Conservation (phyloP, 495 filamentous ascomycete species). For the Evansstolkia leycettana region DNA sequence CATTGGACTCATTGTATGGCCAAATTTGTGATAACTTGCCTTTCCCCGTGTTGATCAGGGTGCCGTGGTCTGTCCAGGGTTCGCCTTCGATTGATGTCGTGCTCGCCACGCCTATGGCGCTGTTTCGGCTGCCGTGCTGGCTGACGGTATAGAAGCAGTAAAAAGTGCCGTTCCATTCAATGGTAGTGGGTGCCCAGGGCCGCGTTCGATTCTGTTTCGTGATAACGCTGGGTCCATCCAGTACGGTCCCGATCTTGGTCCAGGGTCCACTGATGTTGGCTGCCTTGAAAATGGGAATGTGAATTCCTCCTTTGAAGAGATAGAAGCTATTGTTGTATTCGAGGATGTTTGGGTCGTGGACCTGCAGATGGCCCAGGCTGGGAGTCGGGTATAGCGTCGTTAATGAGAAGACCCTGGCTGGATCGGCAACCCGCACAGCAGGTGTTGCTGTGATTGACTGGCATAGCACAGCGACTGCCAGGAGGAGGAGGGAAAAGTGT, state of each 20-base stretch:
- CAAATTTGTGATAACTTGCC: constrained; percentile 27
- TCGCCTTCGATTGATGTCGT: constrained; percentile 41
- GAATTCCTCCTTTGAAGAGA: constrained; percentile 24
- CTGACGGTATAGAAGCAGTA: constrained; percentile 65
- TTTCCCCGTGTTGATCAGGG: constrained; percentile 26
- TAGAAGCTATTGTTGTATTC: constrained; percentile 21
- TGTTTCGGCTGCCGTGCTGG: constrained; percentile 47
- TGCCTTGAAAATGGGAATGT: constrained; percentile 21
- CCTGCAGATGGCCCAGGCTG: constrained; percentile 21
- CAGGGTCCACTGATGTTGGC: constrained; percentile 27
- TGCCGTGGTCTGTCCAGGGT: constrained; percentile 42
- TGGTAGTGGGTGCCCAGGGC: constrained; percentile 53
- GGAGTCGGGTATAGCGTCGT: constrained; percentile 21
- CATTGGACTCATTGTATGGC: constrained; percentile 49
- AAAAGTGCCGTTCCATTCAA: constrained; percentile 42
- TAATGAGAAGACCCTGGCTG: constrained; percentile 12
- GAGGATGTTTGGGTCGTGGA: constrained; percentile 30
- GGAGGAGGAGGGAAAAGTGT: not conserved
- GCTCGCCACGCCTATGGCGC: constrained; percentile 61
- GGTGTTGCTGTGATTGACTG: not conserved
- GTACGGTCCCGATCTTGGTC: constrained; percentile 25
- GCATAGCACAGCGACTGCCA: not conserved
- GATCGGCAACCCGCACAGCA: not conserved
- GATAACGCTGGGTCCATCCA: constrained; percentile 25
- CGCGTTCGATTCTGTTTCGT: constrained; percentile 19